phyloP scores from a whole-genome alignment of 352 stramenopile species.

The Paralagenidium karlingii region DNA sequence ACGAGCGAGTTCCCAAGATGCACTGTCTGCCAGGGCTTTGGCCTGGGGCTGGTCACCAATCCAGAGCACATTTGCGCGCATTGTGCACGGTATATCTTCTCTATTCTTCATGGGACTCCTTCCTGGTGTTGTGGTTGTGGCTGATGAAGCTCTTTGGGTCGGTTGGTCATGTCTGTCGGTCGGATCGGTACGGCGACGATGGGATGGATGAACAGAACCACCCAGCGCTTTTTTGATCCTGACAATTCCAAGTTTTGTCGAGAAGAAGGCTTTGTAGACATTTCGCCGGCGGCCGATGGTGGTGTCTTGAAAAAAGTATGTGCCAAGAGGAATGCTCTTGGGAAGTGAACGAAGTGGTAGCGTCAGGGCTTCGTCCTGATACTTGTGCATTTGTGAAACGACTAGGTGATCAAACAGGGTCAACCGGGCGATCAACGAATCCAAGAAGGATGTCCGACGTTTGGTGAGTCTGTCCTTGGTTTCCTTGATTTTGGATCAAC shows the following conservation, averaged over 20 bases:
- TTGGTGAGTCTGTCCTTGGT: conserved; percentile 18
- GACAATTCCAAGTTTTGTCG: conserved; percentile 44
- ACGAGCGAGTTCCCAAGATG: too few relatives aligned
- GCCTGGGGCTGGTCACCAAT: conserved; percentile 56
- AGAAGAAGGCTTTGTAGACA: conserved; percentile 72
- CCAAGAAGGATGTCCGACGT: conserved; percentile 74
- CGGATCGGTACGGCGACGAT: too few relatives aligned
- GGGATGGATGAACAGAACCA: conserved; percentile 21
- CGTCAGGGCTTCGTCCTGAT: too few relatives aligned
- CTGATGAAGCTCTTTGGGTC: background rate
- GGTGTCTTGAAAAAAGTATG: conserved; percentile 76
- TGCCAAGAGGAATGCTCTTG: background rate
- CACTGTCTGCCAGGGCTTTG: conserved; percentile 51
- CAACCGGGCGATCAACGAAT: conserved; percentile 25
- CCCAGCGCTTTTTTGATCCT: conserved; percentile 68
- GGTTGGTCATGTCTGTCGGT: background rate
- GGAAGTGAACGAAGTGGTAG: background rate
- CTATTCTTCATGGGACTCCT: background rate
- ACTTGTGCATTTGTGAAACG: background rate
- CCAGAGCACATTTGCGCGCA: conserved; percentile 57
- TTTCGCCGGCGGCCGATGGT: conserved; percentile 55
- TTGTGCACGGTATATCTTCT: conserved; percentile 34
- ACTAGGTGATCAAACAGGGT: conserved; percentile 44
- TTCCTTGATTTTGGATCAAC: background rate
- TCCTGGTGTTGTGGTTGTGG: background rate